These are phyloP conservation scores for Zygnema cylindricum DNA, from an alignment of 139 green algal species.

Conservation along the genomic window DNA sequence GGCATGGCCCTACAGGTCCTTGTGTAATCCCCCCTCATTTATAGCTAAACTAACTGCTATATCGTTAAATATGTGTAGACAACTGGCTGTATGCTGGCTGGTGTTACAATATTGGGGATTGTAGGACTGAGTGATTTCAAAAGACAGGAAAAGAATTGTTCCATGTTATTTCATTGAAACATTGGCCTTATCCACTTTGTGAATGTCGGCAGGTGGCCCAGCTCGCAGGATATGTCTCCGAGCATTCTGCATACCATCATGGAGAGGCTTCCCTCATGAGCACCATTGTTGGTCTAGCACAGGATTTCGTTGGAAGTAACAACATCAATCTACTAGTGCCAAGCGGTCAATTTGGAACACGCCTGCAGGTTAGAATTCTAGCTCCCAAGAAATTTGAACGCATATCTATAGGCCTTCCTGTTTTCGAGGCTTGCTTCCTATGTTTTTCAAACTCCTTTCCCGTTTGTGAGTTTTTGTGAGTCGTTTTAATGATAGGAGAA, in stretches of 20 bases:
- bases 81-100: no score
- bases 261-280: conserved; percentile 84
- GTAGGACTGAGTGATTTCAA: no score
- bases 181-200: conserved; percentile 7
- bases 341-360: conserved; percentile 66
- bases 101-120: no score
- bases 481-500: no score
- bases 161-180: no score
- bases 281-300: conserved; percentile 89
- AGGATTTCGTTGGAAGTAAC: conserved; percentile 97
- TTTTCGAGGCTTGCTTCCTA: background rate
- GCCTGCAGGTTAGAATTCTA: conserved; percentile 59
- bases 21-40: no score
- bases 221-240: conserved; percentile 93
- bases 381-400: no score
- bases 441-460: background rate
- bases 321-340: conserved; percentile 97
- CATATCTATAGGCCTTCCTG: conserved; percentile 1
- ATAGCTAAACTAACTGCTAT: no score
- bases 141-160: no score
- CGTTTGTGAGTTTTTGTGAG: no score
- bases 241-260: conserved; percentile 99
- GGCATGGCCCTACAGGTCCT: no score
- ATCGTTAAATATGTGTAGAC: no score
- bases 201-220: conserved; percentile 84